These are phyloP conservation scores for Cryptococcus sp. DNA, from an alignment of 1,284 basidiomycete genomes.

Conservation along the genomic window DNA sequence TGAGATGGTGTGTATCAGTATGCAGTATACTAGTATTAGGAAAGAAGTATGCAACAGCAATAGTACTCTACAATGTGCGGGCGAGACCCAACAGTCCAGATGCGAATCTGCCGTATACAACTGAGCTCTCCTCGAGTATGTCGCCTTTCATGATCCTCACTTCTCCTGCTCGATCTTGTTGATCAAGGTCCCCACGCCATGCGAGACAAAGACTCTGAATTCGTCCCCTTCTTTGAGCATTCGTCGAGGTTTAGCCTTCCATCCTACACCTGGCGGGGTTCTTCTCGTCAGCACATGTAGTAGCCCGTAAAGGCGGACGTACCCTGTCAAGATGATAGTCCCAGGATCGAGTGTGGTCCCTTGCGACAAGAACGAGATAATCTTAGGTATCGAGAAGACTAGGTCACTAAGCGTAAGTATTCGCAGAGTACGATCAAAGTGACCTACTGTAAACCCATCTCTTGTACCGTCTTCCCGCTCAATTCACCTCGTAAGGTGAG, in stretches of 20 bases:
- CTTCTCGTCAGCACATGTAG: slow-evolving; percentile 6
- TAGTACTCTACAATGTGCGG: too few species aligned
- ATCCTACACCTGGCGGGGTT: slow-evolving; percentile 48
- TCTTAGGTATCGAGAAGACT: slow-evolving; percentile 48
- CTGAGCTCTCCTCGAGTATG: too few species aligned
- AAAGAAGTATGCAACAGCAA: too few species aligned
- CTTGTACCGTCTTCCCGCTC: slow-evolving; percentile 44
- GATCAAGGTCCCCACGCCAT: slow-evolving; percentile 49
- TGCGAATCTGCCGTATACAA: too few species aligned
- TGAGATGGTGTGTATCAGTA: too few species aligned
- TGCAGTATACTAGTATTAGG: too few species aligned
- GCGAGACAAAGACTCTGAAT: slow-evolving; percentile 46
- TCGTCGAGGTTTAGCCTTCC: slow-evolving; percentile 29
- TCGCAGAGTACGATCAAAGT: background rate
- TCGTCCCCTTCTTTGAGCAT: slow-evolving; percentile 45
- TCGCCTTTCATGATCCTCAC: too few species aligned
- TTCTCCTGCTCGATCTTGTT: slow-evolving; percentile 47
- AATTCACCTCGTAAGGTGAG: slow-evolving; percentile 36
- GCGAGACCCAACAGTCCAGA: too few species aligned
- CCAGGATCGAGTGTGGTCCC: slow-evolving; percentile 81
- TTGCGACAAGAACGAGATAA: slow-evolving; percentile 68
- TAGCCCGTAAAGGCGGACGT: too few species aligned
- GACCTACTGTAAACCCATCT: slow-evolving; percentile 41
- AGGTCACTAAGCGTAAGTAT: slow-evolving; percentile 35
- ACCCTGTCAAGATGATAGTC: slow-evolving; percentile 67